Percentiles rank a stretch among this genome's conserved stretches.
Evolutionary conservation across 495 filamentous ascomycete species (phyloP).

Genomic region (Acidiella bohemica): DNA sequence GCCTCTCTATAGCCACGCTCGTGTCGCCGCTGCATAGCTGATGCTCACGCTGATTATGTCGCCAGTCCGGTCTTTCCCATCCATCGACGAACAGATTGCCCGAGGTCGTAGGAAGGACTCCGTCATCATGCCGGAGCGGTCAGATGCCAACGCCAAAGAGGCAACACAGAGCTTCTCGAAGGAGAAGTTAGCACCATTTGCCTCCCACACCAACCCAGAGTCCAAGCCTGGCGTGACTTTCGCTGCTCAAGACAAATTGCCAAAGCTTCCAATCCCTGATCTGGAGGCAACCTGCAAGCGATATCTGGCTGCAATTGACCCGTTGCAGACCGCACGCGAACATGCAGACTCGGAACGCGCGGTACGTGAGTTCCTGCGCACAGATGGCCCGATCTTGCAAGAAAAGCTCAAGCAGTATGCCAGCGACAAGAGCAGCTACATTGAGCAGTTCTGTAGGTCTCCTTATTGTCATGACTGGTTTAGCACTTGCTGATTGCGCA

Average conservation of each 20-base stretch:
- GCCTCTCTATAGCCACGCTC: conserved; percentile 62
- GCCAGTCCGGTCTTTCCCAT: conserved; percentile 28
- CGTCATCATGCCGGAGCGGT: conserved; percentile 22
- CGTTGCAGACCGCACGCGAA: conserved; percentile 67
- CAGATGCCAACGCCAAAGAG: conserved; percentile 29
- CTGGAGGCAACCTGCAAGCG: conserved; percentile 65
- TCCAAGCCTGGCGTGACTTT: conserved; percentile 66
- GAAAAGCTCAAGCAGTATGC: conserved; percentile 88
- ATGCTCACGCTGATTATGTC: conserved; percentile 17
- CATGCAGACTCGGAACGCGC: conserved; percentile 71
- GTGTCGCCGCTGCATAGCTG: conserved; percentile 54
- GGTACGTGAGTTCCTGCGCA: conserved; percentile 70
- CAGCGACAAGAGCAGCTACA: conserved; percentile 84
- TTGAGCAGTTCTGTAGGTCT: conserved; percentile 92
- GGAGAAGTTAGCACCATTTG: conserved; percentile 33
- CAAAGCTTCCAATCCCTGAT: conserved; percentile 91
- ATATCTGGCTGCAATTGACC: conserved; percentile 68
- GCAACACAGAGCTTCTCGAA: conserved; percentile 31
- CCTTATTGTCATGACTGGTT: neutral
- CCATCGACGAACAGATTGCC: conserved; percentile 15
- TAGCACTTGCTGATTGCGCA: conserved; percentile 26
- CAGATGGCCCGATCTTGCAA: conserved; percentile 74
- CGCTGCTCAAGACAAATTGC: conserved; percentile 73
- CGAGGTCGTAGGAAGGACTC: conserved; percentile 19
- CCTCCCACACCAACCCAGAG: conserved; percentile 27